Base-by-base conservation (phyloP, 2,329 filamentous ascomycete genomes). In the Aspergillus oerlinghausenensis region DNA sequence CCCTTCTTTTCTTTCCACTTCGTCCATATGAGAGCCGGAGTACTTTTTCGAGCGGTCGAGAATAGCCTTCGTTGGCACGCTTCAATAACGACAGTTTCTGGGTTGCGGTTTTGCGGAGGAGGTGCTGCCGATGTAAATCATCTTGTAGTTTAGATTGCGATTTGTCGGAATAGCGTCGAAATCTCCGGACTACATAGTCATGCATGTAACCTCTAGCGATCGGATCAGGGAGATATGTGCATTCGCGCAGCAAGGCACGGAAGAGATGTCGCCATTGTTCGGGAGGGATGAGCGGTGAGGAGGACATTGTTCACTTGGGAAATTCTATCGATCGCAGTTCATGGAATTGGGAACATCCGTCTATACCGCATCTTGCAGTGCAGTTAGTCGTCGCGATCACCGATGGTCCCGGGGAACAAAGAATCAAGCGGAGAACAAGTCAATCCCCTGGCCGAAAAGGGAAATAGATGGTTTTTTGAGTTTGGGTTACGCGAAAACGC, bases 151-250 rank as follows among this genome's bases (percentile, higher is more conserved):
- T 55, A 45, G 59, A 49, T 56, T 55, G 56, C 58, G 45, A 29
- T 4, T 58, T 59, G 25, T 62, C 38, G 60, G 77, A 74, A 29
- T 76, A 60, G n/a, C 59, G 71, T 52, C 77, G 76, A 69, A 82
- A 86, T 59, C 80, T 75, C 38, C 65, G 60, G 35, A 80, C 59
- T 48, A 82, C 71, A 67, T 84, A 75, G 52, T 74, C 64, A 56
- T 74, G 75, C 68, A 83, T 75, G 70, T 80, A 82, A 32, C 62
- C 54, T 60, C 80, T 78, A 42, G 83, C 81, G 56, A 76, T 70
- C 1, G 80, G 75, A 65, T 87, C 84, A 28, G 85, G 84, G 42
- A 87, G 79, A 63, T 87, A 87, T 55, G 80, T 79, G 60, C 77
- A 78, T 72, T 86, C 81, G 57, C 84, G 80, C 42, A 87, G 78